Conservation (phyloP, 1,139 yeast species). For the Kodamaea derodonti region DNA sequence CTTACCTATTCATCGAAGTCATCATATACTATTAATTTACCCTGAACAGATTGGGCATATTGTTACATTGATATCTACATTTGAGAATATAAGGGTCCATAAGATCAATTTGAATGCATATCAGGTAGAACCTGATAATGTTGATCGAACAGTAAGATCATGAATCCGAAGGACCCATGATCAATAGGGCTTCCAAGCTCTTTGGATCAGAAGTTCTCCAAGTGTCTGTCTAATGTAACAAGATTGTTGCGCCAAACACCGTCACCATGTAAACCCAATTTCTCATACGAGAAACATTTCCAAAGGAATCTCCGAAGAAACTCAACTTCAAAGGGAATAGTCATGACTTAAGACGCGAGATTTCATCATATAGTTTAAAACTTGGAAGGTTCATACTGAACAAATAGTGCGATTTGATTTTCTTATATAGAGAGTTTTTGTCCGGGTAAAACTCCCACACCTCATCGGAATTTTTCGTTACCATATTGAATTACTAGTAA, state of each 20-base stretch:
- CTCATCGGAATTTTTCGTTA: background rate
- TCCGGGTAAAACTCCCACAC: slow-evolving; percentile 20
- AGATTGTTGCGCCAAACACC: slow-evolving; percentile 63
- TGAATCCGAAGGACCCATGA: no score
- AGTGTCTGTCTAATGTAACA: slow-evolving; percentile 51
- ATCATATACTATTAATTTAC: slow-evolving; percentile 5
- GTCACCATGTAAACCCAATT: slow-evolving; percentile 52
- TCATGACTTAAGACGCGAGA: slow-evolving; percentile 48
- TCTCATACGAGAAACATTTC: slow-evolving; percentile 31
- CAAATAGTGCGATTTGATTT: slow-evolving; percentile 9
- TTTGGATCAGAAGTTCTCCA: slow-evolving; percentile 47
- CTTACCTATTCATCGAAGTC: slow-evolving; percentile 9
- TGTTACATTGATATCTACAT: no score
- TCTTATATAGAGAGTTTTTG: slow-evolving; percentile 12
- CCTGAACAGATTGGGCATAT: no score
- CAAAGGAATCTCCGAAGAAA: slow-evolving; percentile 34
- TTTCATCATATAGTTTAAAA: slow-evolving; percentile 58
- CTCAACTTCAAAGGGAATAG: slow-evolving; percentile 50
- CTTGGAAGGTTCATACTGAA: slow-evolving; percentile 49
- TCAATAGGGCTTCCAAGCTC: no score
- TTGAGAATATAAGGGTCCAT: no score
- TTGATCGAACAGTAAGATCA: no score
- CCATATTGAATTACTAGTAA: no score
- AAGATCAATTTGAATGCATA: no score
- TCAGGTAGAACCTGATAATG: no score